phyloP scores from a whole-genome alignment of 352 stramenopile genomes.

The Nothophytophthora sp. region DNA sequence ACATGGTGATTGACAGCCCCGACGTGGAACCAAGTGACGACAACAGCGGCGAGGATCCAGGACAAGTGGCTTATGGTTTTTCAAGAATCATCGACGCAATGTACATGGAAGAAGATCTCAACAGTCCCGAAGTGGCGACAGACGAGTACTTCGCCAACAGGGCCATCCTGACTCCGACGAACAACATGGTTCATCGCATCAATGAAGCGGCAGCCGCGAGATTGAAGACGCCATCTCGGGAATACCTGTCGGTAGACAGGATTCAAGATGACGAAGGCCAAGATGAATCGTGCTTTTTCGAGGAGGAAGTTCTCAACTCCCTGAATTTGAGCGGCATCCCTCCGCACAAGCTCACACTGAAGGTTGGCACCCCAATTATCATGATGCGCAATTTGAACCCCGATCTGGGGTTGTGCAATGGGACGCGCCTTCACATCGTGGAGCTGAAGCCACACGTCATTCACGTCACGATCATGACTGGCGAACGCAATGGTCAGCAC shows the following conservation, averaged over 20 bases:
- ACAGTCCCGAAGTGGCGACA: background rate
- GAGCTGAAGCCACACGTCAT: conserved; percentile 3
- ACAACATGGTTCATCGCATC: conserved; percentile 3
- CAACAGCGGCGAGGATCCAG: background rate
- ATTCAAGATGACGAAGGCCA: background rate
- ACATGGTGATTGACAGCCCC: conserved; percentile 11
- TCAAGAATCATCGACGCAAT: no score
- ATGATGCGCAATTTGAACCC: conserved; percentile 17
- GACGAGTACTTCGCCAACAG: conserved; percentile 13
- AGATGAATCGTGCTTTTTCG: background rate
- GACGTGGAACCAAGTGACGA: background rate
- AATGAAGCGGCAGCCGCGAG: conserved; percentile 9
- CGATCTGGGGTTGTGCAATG: conserved; percentile 7
- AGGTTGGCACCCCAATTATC: conserved; percentile 7
- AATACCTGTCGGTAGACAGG: conserved; percentile 11
- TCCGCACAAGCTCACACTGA: background rate
- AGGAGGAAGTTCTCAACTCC: background rate
- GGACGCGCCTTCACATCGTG: conserved; percentile 4
- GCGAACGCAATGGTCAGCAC: background rate
- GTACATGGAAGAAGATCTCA: no score
- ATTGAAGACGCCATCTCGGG: background rate
- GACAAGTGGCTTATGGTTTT: no score
- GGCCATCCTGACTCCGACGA: conserved; percentile 14
- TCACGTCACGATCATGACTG: conserved; percentile 18
- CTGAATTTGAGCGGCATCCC: background rate